Evolutionary conservation across 495 filamentous ascomycete species (phyloP).

Genomic region (Lepraria neglecta): DNA sequence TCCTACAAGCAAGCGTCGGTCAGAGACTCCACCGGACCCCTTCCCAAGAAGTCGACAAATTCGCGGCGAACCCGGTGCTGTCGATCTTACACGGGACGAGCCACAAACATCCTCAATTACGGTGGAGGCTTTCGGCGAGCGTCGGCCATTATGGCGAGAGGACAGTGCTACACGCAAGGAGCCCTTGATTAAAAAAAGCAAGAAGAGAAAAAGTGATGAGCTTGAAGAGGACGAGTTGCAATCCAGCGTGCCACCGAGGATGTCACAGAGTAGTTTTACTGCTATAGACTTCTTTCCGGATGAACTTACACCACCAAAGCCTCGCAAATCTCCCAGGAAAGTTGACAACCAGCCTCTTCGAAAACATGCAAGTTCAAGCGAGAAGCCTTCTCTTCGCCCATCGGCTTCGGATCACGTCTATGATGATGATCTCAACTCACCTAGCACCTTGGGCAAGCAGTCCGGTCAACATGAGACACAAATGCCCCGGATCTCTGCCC

Average conservation of each 20-base stretch:
- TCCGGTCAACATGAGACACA: neutral
- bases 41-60: slow-evolving; percentile 23
- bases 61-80: slow-evolving; percentile 47
- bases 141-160: slow-evolving; percentile 54
- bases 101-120: slow-evolving; percentile 36
- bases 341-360: neutral
- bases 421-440: slow-evolving; percentile 18
- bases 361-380: neutral
- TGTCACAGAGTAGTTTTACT: slow-evolving; percentile 28
- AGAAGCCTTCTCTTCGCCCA: neutral
- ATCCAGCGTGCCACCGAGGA: slow-evolving; percentile 14
- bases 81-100: slow-evolving; percentile 67
- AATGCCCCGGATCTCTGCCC: neutral
- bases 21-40: slow-evolving; percentile 24
- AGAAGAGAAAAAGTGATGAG: slow-evolving; percentile 71
- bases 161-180: slow-evolving; percentile 44
- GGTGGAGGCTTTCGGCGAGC: slow-evolving; percentile 46
- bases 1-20: slow-evolving; percentile 26
- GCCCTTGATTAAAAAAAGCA: slow-evolving; percentile 46
- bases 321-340: slow-evolving; percentile 12
- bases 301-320: slow-evolving; percentile 29
- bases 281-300: slow-evolving; percentile 33
- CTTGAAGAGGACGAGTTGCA: slow-evolving; percentile 44
- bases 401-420: slow-evolving; percentile 12
- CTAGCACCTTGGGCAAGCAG: slow-evolving; percentile 8